phyloP scores from a whole-genome alignment of 176 grass and related monocot genomes.

The Musa troglodytarum region DNA sequence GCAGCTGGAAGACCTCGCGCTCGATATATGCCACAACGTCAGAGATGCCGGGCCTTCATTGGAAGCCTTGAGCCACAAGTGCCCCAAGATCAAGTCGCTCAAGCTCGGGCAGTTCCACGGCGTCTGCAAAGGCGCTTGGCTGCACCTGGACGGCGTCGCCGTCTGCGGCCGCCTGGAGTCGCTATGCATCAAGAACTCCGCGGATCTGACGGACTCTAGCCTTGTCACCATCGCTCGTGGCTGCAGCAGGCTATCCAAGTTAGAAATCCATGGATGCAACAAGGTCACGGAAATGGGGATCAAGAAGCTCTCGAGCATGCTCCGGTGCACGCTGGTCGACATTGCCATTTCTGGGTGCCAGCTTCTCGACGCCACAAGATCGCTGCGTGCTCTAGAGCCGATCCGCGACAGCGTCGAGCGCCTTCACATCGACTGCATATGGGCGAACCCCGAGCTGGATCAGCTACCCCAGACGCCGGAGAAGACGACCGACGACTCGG shows the following conservation, averaged over 20 bases:
- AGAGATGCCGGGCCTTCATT: constrained; percentile 45
- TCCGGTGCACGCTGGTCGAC: constrained; percentile 58
- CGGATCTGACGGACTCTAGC: constrained; percentile 64
- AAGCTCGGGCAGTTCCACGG: constrained; percentile 75
- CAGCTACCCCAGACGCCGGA: constrained; percentile 12
- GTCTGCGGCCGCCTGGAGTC: constrained; percentile 71
- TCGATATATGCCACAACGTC: constrained; percentile 74
- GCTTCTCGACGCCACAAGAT: constrained; percentile 43
- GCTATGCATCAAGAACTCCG: constrained; percentile 58
- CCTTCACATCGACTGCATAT: constrained; percentile 80
- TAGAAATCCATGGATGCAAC: constrained; percentile 57
- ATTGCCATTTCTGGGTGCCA: constrained; percentile 53
- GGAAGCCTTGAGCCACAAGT: constrained; percentile 46
- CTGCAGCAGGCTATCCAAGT: constrained; percentile 48
- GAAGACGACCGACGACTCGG: constrained; percentile 16
- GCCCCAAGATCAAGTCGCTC: constrained; percentile 49
- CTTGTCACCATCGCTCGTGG: constrained; percentile 62
- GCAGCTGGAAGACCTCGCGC: constrained; percentile 47
- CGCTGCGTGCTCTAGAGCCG: constrained; percentile 46
- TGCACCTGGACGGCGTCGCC: constrained; percentile 73
- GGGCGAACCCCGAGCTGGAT: constrained; percentile 26
- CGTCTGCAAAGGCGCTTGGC: constrained; percentile 55
- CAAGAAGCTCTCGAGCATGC: constrained; percentile 27
- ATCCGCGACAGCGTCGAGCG: constrained; percentile 64
- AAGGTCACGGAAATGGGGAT: constrained; percentile 53